Evolutionary conservation across 768 basidiomycete genomes (phyloP).

Genomic region (Fibroporia radiculosa): DNA sequence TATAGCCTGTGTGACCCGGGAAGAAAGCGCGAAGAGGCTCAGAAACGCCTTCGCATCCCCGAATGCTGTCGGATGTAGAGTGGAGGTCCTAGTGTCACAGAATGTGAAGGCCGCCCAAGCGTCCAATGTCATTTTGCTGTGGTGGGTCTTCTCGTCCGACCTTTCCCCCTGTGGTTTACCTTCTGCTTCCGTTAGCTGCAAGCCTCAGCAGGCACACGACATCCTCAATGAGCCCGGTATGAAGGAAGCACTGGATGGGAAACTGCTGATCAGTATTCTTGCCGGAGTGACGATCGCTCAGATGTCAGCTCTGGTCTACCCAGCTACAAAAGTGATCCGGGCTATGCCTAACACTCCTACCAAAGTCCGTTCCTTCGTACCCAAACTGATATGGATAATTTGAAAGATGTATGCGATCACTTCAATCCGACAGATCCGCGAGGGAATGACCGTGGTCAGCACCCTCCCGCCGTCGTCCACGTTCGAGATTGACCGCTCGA

Average conservation of each 20-base stretch:
- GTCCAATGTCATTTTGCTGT: slow-evolving; percentile 82
- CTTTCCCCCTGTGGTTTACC: not conserved
- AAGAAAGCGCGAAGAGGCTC: slow-evolving; percentile 66
- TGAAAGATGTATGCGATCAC: not conserved
- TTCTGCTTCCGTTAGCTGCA: slow-evolving; percentile 55
- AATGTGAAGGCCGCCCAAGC: slow-evolving; percentile 68
- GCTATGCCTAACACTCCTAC: slow-evolving; percentile 99
- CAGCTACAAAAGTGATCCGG: slow-evolving; percentile 79
- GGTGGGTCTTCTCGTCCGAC: slow-evolving; percentile 42
- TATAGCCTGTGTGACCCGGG: slow-evolving; percentile 79
- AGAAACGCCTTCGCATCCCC: slow-evolving; percentile 49
- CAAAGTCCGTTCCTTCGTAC: slow-evolving; percentile 48
- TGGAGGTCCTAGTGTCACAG: slow-evolving; percentile 60
- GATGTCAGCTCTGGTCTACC: slow-evolving; percentile 63
- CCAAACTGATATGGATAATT: slow-evolving; percentile 1
- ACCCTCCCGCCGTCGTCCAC: slow-evolving; percentile 48
- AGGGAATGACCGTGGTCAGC: slow-evolving; percentile 96
- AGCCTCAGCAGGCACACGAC: slow-evolving; percentile 76
- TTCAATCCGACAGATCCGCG: slow-evolving; percentile 65
- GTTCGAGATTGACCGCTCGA: slow-evolving; percentile 53
- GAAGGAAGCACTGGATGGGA: slow-evolving; percentile 75
- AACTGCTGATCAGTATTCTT: slow-evolving; percentile 92
- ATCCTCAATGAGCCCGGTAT: slow-evolving; percentile 75
- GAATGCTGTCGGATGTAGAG: slow-evolving; percentile 50
- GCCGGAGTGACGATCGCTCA: slow-evolving; percentile 93